Evolutionary conservation across 176 grass and related monocot genomes (phyloP), one percentile per base, ranked within the genome.

Genomic region (Thalia dealbata): DNA sequence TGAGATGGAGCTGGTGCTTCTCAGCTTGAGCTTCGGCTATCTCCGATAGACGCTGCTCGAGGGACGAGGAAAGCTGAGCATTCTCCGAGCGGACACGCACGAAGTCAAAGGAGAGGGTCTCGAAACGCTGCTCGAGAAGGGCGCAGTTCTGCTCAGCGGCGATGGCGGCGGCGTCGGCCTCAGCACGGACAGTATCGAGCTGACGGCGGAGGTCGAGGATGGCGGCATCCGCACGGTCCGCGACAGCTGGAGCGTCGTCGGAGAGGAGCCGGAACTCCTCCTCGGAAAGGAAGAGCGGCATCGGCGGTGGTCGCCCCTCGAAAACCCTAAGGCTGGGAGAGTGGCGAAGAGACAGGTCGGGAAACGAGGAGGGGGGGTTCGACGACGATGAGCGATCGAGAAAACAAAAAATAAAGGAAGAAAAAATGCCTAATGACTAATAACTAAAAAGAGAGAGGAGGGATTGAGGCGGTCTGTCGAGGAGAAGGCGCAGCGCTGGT

Each of bases 241-340:
- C 87, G n/a, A 99, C 85, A 25, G 87, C 83, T 35, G 67, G 70
- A 67, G 77, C 77, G 81, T 99, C 95, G 38, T 85, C 81, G 22
- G 81, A 83, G 56, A 99, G 78, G 71, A 84, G 83, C 62, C 79
- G 85, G 81, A 99, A 81, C 85, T 99, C 95, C 83, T 93, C 90
- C 29, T 99, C 90, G 14, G 95, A 91, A 21, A 99, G 86, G 81
- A 99, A 99, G 52, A 93, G 87, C 68, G 87, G 87, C 95, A 99
- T 99, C 65, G 38, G 74, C 68, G 81, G 51, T 61, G 29, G 42
- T 11, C 50, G 15, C 35, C 18, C 61, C 61, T 3, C 16, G 46
- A 16, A 21, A 75, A 75, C 56, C 73, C 73, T 75, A 75, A 56
- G 41, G 23, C 28, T 58, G 32, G 14, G 50, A 21, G 46, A 46